A percentile compares a stretch with the other conserved stretches of the same genome.
phyloP scores from a whole-genome alignment of 345 rosid genomes.

The Balakata baccata region DNA sequence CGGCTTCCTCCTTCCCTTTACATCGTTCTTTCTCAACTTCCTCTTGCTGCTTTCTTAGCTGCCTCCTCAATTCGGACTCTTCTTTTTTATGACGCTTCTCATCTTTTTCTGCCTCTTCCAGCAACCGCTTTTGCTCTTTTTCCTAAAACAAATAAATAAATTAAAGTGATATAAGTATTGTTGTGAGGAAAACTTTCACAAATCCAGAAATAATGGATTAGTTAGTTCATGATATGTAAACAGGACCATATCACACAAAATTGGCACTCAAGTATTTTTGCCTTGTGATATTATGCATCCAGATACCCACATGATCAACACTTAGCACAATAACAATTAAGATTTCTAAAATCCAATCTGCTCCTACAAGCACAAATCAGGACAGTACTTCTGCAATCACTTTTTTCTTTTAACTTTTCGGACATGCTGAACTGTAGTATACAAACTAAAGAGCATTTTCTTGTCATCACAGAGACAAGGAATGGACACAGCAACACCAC shows the following conservation, averaged over 20 bases:
- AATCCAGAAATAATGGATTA: too few species aligned
- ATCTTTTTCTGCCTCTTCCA: slow-evolving; percentile 51
- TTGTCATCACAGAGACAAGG: background rate
- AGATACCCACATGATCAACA: background rate
- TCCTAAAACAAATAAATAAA: slow-evolving; percentile 49
- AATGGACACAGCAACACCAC: background rate
- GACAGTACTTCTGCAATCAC: background rate
- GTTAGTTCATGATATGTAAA: too few species aligned
- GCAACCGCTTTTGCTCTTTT: slow-evolving; percentile 60
- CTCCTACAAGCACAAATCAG: background rate
- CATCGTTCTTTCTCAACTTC: slow-evolving; percentile 71
- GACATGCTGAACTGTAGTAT: background rate
- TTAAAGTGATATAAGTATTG: background rate
- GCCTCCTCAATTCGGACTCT: slow-evolving; percentile 58
- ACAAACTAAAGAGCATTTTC: background rate
- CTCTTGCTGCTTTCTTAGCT: slow-evolving; percentile 66
- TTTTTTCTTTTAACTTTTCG: background rate
- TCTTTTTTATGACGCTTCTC: slow-evolving; percentile 60
- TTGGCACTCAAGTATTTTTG: too few species aligned
- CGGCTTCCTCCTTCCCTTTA: slow-evolving; percentile 68
- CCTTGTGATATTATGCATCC: too few species aligned
- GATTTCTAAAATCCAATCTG: background rate
- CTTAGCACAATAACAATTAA: background rate
- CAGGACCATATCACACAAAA: too few species aligned
- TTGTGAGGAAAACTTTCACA: too few species aligned